Evolutionary conservation across 2,329 filamentous ascomycete genomes (phyloP), one percentile per base, ranked within the genome.

Genomic region (Colletotrichum siamense): DNA sequence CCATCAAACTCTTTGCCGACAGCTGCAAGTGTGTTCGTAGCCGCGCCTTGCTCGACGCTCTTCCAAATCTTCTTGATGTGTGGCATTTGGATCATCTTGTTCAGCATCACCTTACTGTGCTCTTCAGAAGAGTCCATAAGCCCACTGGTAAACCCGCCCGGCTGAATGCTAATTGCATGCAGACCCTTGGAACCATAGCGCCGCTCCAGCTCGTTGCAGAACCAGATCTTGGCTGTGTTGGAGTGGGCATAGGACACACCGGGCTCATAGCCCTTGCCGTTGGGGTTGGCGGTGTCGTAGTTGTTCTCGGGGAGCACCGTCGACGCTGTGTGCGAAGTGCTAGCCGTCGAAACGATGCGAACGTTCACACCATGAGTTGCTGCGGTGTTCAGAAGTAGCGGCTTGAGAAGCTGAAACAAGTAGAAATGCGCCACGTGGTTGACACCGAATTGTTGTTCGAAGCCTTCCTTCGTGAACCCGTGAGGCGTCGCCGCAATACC

Each of bases 381-480:
- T 1, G 84, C 79, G 4, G 84, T 83, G 0, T 82, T 78, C 0
- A 91, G 80, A 5, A 91, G 80, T 0, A 85, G 79, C 0, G 84
- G 80, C 49, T 87, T 88, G 36, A 92, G 82, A 1, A 90, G 84
- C 16, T 89, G 83, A 79, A 90, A 88, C 22, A 92, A 84, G 0
- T 91, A 84, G 81, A 91, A 92, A 78, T 91, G 88, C 7, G 82
- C 85, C 1, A 92, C 81, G 78, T 92, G 86, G 79, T 91, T 91
- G 6, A 85, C 87, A 30, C 85, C 89, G 72, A 91, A 88, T 67
- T 91, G 89, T 0, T 80, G 79, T 77, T 82, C 81, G 61, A 77
- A 77, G 32, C 79, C 81, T 28, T 81, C 80, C 1, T 49, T 52
- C 3, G 78, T 79, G 8, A 68, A 80, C 18, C 66, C 59, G 13